A percentile compares a stretch with the other conserved stretches of the same genome.
phyloP scores from a whole-genome alignment of 1,284 basidiomycete genomes.

The Apiotrichum porosum region DNA sequence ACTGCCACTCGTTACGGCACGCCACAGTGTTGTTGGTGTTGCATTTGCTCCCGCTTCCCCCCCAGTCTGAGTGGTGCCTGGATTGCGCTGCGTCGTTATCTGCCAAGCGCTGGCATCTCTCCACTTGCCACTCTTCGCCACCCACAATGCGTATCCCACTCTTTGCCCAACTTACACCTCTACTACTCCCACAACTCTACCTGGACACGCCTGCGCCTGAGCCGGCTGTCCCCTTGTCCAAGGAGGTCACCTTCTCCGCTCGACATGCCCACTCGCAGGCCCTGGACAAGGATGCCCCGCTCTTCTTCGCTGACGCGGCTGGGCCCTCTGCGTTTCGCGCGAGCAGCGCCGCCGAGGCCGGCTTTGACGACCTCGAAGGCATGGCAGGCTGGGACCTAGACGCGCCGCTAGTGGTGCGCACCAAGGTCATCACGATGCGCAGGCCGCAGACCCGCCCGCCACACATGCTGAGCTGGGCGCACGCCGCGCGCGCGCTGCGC shows the following conservation, averaged over 20 bases:
- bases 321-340: background rate
- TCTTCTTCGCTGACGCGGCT: background rate
- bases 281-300: slow-evolving; percentile 7
- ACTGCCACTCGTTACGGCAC: too few species aligned
- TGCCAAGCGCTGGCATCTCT: too few species aligned
- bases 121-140: too few species aligned
- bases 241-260: slow-evolving; percentile 24
- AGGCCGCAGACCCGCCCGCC: slow-evolving; percentile 34
- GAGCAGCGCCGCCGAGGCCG: background rate
- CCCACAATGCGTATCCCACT: too few species aligned
- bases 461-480: slow-evolving; percentile 36
- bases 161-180: too few species aligned
- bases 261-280: slow-evolving; percentile 33
- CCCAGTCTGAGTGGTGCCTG: too few species aligned
- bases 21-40: too few species aligned
- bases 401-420: slow-evolving; percentile 27
- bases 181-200: too few species aligned
- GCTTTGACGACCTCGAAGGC: background rate
- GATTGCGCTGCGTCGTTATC: too few species aligned
- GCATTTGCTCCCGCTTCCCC: too few species aligned
- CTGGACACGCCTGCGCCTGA: background rate
- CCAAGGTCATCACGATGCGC: slow-evolving; percentile 31
- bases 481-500: slow-evolving; percentile 1
- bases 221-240: background rate
- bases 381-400: too few species aligned